A percentile compares a stretch with the other conserved stretches of the same genome.
Evolutionary conservation across 2,329 filamentous ascomycete genomes (phyloP).

Genomic region (Colletotrichum somersetense): DNA sequence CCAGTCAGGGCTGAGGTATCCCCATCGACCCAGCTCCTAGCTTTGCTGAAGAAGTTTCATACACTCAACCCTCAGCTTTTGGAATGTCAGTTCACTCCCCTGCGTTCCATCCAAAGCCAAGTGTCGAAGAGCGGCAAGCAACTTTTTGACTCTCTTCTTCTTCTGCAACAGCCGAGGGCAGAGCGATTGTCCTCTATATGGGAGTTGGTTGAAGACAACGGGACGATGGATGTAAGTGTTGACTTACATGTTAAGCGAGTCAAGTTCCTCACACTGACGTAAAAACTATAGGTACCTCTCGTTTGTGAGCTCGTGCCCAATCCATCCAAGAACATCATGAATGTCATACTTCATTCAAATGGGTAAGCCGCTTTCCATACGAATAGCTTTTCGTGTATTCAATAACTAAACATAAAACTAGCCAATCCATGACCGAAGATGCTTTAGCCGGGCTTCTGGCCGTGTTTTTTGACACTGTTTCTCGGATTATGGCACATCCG

Average conservation of each 20-base stretch:
- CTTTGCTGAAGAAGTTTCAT: slow-evolving; percentile 72
- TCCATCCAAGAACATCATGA: slow-evolving; percentile 62
- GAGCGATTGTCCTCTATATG: slow-evolving; percentile 68
- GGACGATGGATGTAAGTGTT: slow-evolving; percentile 75
- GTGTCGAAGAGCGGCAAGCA: slow-evolving; percentile 57
- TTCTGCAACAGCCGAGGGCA: slow-evolving; percentile 77
- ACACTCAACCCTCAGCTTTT: slow-evolving; percentile 71
- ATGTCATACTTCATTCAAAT: slow-evolving; percentile 74
- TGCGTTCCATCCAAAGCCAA: slow-evolving; percentile 76
- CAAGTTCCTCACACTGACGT: not conserved
- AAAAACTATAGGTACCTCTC: slow-evolving; percentile 67
- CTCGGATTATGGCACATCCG: slow-evolving; percentile 35
- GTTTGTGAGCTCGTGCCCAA: slow-evolving; percentile 80
- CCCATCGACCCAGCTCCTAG: slow-evolving; percentile 61
- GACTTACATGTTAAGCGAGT: not conserved
- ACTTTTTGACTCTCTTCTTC: slow-evolving; percentile 84
- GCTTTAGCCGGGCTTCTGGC: not conserved
- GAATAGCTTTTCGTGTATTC: too few relatives aligned
- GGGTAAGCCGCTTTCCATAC: slow-evolving; percentile 50
- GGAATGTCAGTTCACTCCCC: slow-evolving; percentile 78
- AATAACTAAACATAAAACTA: not conserved
- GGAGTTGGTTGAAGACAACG: slow-evolving; percentile 68
- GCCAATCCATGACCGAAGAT: slow-evolving; percentile 9
- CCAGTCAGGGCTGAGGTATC: slow-evolving; percentile 74
- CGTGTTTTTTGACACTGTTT: slow-evolving; percentile 4